Base-by-base conservation (phyloP, 257 asterid species). In the Penstemon eatonii region DNA sequence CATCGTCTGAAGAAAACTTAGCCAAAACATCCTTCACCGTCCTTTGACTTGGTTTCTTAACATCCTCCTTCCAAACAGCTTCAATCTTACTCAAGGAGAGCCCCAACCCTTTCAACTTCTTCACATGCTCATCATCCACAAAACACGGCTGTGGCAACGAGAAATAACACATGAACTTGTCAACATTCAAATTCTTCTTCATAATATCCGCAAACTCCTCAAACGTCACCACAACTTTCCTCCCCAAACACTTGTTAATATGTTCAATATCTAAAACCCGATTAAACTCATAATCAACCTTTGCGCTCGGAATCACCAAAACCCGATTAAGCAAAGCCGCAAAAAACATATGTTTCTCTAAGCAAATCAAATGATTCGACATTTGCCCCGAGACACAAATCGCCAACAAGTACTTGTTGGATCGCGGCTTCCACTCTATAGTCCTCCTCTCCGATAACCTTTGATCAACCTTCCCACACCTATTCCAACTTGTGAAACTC, bases 341-440 rank as follows among this genome's bases (percentile, higher is more conserved):
- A 45, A 94, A 94, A 72, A 91, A 84, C 96, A 89, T 89, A 64
- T 91, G 99, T 83, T 89, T 94, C 86, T 91, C 99, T 69, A 94
- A 78, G 77, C 99, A 94, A 73, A 91, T 89, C 88, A 94, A 81
- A 81, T 85, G 99, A 75, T 94, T 94, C 1, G 98, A 94, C 96
- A 94, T 91, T 78, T 94, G 99, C 9, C 99, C 96, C 3, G 98
- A 94, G 18, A 79, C 85, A 53, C 99, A 94, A 54, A 94, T 80
- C 0, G 96, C 96, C 69, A 94, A 83, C 83, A 94, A 80, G 66
- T 84, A 89, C 92, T 87, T 94, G 79, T 81, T 74, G 3, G 87
- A 49, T 71, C 68, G 83, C 38, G 98, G 99, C 58, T 89, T 82
- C 99, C 98, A 94, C 45, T 87, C 96, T 6, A 85, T 74, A 1